Evolutionary conservation across 169 alveolate genomes (phyloP).

Genomic region (Eimeria necatrix): DNA sequence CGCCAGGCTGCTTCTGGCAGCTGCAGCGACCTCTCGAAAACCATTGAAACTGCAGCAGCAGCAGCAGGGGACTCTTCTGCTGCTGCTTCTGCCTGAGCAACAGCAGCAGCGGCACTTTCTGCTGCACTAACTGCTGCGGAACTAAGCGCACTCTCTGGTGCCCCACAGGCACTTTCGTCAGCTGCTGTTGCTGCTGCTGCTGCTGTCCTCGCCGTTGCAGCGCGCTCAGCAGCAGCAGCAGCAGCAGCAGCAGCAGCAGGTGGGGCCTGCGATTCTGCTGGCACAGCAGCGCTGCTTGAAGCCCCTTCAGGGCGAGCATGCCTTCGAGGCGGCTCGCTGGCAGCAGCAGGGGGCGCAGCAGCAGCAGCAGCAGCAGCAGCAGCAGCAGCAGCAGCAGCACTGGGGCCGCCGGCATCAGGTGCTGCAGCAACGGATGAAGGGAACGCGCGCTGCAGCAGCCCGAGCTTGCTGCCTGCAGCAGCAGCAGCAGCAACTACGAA

Average conservation of each 20-base stretch:
- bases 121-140: not conserved
- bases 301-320: not conserved
- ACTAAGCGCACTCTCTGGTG: not conserved
- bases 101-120: conserved; percentile 24
- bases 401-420: too few species aligned
- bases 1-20: not conserved
- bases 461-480: not conserved
- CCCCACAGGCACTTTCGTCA: not conserved
- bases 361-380: too few species aligned
- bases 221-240: not conserved
- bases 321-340: not conserved
- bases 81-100: not conserved
- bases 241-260: not conserved
- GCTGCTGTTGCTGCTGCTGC: conserved; percentile 11
- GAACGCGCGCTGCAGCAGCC: not conserved
- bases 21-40: not conserved
- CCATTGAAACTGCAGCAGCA: conserved; percentile 47
- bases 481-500: not conserved
- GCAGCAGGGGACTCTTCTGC: conserved; percentile 48
- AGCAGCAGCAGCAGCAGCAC: not conserved
- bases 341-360: not conserved
- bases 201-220: conserved; percentile 19
- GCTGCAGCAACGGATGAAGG: too few species aligned
- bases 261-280: not conserved
- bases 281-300: not conserved